These are phyloP conservation scores for Passiflora organensis DNA, from an alignment of 345 rosid species.

Conservation along the genomic window DNA sequence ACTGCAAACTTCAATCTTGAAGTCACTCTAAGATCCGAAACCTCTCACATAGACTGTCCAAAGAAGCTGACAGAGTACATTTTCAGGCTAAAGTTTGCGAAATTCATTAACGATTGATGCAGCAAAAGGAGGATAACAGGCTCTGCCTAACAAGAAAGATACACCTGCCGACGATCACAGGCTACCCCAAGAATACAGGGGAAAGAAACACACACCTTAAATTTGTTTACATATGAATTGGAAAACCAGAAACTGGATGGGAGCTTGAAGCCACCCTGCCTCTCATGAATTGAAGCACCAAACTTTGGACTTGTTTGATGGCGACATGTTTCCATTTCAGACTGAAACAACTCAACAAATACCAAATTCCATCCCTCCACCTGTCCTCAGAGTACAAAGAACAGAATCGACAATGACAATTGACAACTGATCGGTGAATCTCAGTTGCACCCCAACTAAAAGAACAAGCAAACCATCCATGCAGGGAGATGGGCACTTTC, in stretches of 20 bases:
- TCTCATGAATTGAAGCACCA: neutral
- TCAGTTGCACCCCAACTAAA: neutral
- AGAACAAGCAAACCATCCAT: conserved; percentile 1
- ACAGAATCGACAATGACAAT: conserved; percentile 1
- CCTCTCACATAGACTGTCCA: too few species aligned
- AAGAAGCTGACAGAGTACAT: too few species aligned
- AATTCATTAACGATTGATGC: too few species aligned
- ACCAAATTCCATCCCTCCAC: neutral
- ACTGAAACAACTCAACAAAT: neutral
- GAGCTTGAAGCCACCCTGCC: neutral
- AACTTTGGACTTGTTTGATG: neutral
- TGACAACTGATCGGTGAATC: conserved; percentile 2
- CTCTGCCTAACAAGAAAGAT: too few species aligned
- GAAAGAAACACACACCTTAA: neutral
- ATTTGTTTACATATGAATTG: neutral
- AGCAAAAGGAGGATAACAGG: too few species aligned
- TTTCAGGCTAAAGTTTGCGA: too few species aligned
- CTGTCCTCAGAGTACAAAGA: too few species aligned
- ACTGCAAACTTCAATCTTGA: conserved; percentile 3
- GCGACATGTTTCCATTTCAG: neutral
- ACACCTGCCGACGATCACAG: neutral
- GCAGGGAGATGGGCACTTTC: neutral
- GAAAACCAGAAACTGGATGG: neutral
- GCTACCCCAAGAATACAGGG: neutral
- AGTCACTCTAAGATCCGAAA: too few species aligned